These are phyloP conservation scores for Rutstroemia sp. DNA, from an alignment of 2,329 filamentous ascomycete species.

Conservation along the genomic window DNA sequence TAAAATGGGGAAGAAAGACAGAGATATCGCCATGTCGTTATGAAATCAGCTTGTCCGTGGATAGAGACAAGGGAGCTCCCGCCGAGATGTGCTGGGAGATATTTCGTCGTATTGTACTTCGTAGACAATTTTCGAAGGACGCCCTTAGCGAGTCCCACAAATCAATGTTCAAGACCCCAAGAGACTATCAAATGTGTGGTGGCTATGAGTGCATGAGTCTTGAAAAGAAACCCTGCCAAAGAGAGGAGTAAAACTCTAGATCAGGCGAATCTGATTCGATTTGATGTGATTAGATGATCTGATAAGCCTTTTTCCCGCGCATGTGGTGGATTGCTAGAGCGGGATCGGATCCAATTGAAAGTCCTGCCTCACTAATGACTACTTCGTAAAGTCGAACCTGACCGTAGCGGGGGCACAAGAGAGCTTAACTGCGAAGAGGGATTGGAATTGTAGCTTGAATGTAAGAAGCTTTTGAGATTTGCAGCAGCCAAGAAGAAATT, in stretches of 20 bases:
- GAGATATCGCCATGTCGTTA: slow-evolving; percentile 35
- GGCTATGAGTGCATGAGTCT: too few relatives aligned
- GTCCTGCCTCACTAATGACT: neutral
- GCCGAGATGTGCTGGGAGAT: neutral
- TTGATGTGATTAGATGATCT: slow-evolving; percentile 8
- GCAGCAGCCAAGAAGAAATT: neutral
- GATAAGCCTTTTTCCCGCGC: slow-evolving; percentile 1
- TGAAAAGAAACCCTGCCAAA: neutral
- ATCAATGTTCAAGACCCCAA: too few relatives aligned
- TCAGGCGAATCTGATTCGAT: slow-evolving; percentile 30
- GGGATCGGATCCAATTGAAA: neutral
- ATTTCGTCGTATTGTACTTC: too few relatives aligned
- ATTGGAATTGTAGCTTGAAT: neutral
- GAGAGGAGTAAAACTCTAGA: slow-evolving; percentile 27
- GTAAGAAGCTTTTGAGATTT: neutral
- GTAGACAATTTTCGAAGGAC: too few relatives aligned
- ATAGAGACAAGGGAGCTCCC: neutral
- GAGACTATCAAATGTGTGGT: neutral
- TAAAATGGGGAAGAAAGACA: slow-evolving; percentile 36
- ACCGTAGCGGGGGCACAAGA: too few relatives aligned
- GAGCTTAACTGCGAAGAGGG: neutral
- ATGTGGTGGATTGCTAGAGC: neutral
- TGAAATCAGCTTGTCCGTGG: neutral
- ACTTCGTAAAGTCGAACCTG: neutral
- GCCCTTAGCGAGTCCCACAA: too few relatives aligned